Base-by-base conservation (phyloP, 441 rosid species). In the Brassica hybrid region DNA sequence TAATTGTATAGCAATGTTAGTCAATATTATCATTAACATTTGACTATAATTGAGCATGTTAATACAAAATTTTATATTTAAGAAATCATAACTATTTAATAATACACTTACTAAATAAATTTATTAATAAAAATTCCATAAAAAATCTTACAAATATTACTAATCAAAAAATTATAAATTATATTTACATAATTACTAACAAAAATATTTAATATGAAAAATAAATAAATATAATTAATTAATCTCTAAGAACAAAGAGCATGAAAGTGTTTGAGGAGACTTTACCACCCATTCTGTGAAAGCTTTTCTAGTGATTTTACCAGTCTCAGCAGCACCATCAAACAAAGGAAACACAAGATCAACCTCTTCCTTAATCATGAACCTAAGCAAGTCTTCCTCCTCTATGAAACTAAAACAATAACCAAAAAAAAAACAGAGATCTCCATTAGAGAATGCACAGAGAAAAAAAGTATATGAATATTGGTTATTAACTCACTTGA, bases 261-360 rank as follows among this genome's bases (percentile, higher is more conserved):
- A 48, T 5, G 17, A 19, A 65, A 74, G 64, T 18, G 65, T 38
- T 43, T 58, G 13, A 54, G 11, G 25, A 75, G 32, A 67, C 50
- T 67, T 41, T 86, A 91, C 92, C 90, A 86, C 81, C 92, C 88
- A 88, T 54, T 72, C 85, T 14, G 84, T 87, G 43, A 88, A 82
- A 43, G 85, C 71, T 65, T 73, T 70, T 81, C 83, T 86, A 72
- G 82, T 84, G 79, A 91, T 87, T 75, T 82, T 85, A 50, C 83
- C 81, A 30, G 76, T 73, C 65, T 82, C 85, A 2, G 73, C 73
- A 7, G 73, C 73, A 63, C 80, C 88, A 70, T 87, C 88, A 2
- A 90, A 79, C 69, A 76, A 83, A 34, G 65, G 80, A 79, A 87
- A 72, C 6, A 84, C 80, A 71, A 74, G 88, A 72, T 65, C 65